phyloP scores from a whole-genome alignment of 371 early-diverging fungal genomes.

The Entomophthora muscae region DNA sequence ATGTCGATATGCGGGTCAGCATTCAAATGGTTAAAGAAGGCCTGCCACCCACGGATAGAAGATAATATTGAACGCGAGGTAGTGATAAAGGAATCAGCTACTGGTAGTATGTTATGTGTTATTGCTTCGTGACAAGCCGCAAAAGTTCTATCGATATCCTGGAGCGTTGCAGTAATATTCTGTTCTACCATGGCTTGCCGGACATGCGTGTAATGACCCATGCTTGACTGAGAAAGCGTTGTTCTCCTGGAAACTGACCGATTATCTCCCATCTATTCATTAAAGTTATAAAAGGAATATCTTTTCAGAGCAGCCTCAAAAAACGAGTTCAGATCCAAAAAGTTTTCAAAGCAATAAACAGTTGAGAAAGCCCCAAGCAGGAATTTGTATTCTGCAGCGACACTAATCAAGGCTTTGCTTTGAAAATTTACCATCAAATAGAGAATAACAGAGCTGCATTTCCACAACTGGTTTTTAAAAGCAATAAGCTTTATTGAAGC shows the following conservation, averaged over 20 bases:
- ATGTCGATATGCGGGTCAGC: background rate
- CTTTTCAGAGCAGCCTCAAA: no score
- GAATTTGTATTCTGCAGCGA: no score
- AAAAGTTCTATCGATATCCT: conserved; percentile 30
- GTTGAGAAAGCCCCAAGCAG: no score
- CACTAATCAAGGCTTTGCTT: no score
- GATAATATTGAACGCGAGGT: conserved; percentile 10
- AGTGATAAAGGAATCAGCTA: conserved; percentile 19
- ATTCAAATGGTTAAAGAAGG: background rate
- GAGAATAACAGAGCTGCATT: no score
- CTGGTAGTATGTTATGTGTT: conserved; percentile 18
- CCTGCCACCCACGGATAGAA: background rate
- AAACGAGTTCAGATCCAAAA: no score
- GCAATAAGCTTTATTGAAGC: no score
- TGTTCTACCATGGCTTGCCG: conserved; percentile 24
- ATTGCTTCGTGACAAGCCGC: conserved; percentile 23
- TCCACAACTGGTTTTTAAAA: no score
- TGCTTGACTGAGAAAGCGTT: background rate
- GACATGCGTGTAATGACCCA: background rate
- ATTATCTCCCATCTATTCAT: background rate
- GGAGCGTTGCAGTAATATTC: conserved; percentile 26
- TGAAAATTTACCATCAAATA: no score
- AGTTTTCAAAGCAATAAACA: no score
- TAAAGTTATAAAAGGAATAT: background rate
- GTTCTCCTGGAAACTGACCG: background rate